A percentile compares a stretch with the other conserved stretches of the same genome.
phyloP scores from a whole-genome alignment of 1,139 yeast genomes.

The Hemisphaericaspora xylofermentans region DNA sequence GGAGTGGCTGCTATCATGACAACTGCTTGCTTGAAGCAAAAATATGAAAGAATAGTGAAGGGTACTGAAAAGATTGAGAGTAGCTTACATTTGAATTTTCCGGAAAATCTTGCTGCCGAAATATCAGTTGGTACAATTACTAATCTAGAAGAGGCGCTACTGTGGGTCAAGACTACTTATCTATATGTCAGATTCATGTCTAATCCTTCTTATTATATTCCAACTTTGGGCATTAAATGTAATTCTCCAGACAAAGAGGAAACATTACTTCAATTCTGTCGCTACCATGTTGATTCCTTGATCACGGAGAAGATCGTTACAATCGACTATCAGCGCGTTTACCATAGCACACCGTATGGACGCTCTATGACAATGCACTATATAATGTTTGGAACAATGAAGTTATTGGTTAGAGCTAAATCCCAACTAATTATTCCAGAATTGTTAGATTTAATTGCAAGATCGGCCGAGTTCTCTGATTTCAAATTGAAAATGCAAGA shows the following conservation, averaged over 20 bases:
- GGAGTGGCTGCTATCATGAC: conserved; percentile 58
- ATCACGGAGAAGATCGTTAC: conserved; percentile 26
- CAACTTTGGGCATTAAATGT: conserved; percentile 16
- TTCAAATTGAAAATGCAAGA: conserved; percentile 43
- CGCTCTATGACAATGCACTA: conserved; percentile 48
- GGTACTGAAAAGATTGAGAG: conserved; percentile 52
- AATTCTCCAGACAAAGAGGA: conserved; percentile 19
- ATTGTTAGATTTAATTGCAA: conserved; percentile 26
- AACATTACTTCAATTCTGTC: conserved; percentile 29
- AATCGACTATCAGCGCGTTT: conserved; percentile 10
- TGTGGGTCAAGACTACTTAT: conserved; percentile 53
- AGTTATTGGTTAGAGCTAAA: conserved; percentile 22
- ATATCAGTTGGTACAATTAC: conserved; percentile 42
- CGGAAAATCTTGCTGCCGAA: conserved; percentile 52
- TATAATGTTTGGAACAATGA: conserved; percentile 41
- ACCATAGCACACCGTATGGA: conserved; percentile 38
- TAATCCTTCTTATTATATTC: conserved; percentile 38
- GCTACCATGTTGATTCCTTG: conserved; percentile 26
- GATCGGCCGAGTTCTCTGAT: conserved; percentile 38
- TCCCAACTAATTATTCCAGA: conserved; percentile 17
- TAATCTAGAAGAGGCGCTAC: conserved; percentile 37
- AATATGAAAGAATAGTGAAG: conserved; percentile 41
- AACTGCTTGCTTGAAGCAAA: conserved; percentile 27
- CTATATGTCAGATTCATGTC: conserved; percentile 44
- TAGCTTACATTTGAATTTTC: conserved; percentile 40